These are phyloP conservation scores for Hortiboletus campestris DNA, from an alignment of 768 basidiomycete species.

Conservation along the genomic window DNA sequence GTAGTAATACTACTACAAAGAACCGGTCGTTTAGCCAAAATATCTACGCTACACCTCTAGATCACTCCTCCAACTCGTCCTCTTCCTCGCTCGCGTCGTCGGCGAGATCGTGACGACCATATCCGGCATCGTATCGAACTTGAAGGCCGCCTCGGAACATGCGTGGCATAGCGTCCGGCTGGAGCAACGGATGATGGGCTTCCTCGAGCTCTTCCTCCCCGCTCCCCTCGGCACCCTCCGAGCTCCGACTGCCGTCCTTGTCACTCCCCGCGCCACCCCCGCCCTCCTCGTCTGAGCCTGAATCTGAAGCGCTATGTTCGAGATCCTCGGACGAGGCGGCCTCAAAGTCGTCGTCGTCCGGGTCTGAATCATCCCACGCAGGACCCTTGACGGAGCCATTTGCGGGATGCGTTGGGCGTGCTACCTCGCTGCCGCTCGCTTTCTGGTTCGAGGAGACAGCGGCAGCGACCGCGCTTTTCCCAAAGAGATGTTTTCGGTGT, in stretches of 20 bases:
- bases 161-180: constrained; percentile 63
- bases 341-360: constrained; percentile 38
- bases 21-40: not conserved
- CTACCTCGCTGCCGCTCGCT: not conserved
- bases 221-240: constrained; percentile 33
- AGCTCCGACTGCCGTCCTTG: constrained; percentile 31
- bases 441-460: not conserved
- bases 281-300: constrained; percentile 27
- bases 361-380: constrained; percentile 34
- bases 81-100: constrained; percentile 37
- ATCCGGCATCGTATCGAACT: constrained; percentile 60
- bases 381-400: constrained; percentile 23
- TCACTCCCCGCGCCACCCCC: constrained; percentile 17
- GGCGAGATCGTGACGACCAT: constrained; percentile 57
- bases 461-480: constrained; percentile 22
- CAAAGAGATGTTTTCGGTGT: constrained; percentile 55
- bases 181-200: constrained; percentile 59
- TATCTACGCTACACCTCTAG: not conserved
- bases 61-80: constrained; percentile 51
- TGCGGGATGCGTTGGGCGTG: not conserved
- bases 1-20: not conserved
- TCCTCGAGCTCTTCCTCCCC: constrained; percentile 49
- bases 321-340: constrained; percentile 40
- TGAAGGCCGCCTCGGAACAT: constrained; percentile 69
- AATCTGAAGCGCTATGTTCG: constrained; percentile 38